Evolutionary conservation across 1,284 basidiomycete species (phyloP), one percentile per base, ranked within the genome.

Genomic region (Malassezia psittaci): DNA sequence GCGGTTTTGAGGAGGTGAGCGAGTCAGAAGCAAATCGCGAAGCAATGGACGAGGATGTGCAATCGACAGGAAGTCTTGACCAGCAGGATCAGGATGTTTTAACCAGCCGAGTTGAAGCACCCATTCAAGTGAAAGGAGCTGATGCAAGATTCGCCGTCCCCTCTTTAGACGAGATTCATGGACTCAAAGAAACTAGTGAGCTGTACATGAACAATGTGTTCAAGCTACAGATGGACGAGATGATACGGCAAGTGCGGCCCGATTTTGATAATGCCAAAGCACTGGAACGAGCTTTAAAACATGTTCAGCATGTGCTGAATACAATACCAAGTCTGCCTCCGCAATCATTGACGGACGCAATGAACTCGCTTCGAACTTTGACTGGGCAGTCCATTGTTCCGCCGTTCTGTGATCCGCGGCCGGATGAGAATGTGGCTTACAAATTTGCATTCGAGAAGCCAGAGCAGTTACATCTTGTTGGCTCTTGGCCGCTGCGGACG

Each of bases 181-280:
- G 77, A 6, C 83, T 90, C 59, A 85, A 84, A 70, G 82, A 88
- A 69, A 83, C 88, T 7, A 79, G 82, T 24, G 84, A 89, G 56
- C 78, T 94, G 15, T 88, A 86, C 71, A 80, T 82, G 65, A 90
- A 88, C 0, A 86, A 81, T 51, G 81, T 88, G 1, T 88, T 94
- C 78, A 89, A 88, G 72, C 79, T 90, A 8, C 60, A 67, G 61
- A 58, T 66, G 19, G 71, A 74, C 51, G 70, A 73, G 51, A 70
- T 74, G 70, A 58, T 73, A 5, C 58, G 61, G 35, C 63, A 67
- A 33, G 56, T 72, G 15, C 57, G 62, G 3, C 68, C 69, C 0
- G 51, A 54, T 6, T 65, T 62, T 43, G 50, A 49, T 42, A 68
- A 63, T 24, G 61, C 67, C 0, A 51, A 46, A 6, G 52, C 70